These are phyloP conservation scores for Magnusiomyces fungicola DNA, from an alignment of 1,139 yeast genomes.

Conservation along the genomic window DNA sequence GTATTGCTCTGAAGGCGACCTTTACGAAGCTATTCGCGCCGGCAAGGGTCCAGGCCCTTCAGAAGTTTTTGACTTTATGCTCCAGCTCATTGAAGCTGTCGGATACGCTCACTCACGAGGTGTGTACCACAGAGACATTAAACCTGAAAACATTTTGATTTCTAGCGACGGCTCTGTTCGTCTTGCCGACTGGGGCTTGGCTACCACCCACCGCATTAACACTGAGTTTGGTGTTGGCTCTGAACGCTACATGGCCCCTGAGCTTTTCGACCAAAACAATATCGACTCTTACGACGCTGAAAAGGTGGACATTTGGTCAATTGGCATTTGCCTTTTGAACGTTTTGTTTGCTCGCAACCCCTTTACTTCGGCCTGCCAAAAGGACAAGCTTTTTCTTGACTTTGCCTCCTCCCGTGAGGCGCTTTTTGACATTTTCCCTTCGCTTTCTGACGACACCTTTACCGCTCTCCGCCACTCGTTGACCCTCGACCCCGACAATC, in stretches of 20 bases:
- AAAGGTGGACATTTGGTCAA: constrained; percentile 88
- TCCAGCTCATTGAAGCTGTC: constrained; percentile 71
- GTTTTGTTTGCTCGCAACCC: constrained; percentile 88
- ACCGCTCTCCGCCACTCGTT: constrained; percentile 70
- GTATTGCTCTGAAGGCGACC: constrained; percentile 85
- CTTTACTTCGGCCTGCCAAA: constrained; percentile 69
- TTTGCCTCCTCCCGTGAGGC: constrained; percentile 86
- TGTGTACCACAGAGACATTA: constrained; percentile 81
- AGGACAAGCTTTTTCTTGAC: constrained; percentile 80
- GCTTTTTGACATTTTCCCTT: constrained; percentile 82
- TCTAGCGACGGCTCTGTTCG: constrained; percentile 63
- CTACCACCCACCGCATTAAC: constrained; percentile 58
- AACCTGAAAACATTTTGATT: constrained; percentile 82
- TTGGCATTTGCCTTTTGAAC: constrained; percentile 80
- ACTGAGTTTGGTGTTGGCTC: constrained; percentile 88
- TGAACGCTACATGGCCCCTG: constrained; percentile 97
- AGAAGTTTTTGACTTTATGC: constrained; percentile 62
- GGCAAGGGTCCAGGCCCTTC: constrained; percentile 77
- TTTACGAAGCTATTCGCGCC: constrained; percentile 84
- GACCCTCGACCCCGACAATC: constrained; percentile 80
- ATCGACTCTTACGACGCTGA: constrained; percentile 69
- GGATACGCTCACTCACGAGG: constrained; percentile 66
- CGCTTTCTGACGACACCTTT: constrained; percentile 82
- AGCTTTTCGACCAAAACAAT: constrained; percentile 47
- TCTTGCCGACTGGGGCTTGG: constrained; percentile 88